A percentile compares a stretch with the other conserved stretches of the same genome.
Conservation (phyloP, 1,139 yeast species). For the Debaryomyces udenii region DNA sequence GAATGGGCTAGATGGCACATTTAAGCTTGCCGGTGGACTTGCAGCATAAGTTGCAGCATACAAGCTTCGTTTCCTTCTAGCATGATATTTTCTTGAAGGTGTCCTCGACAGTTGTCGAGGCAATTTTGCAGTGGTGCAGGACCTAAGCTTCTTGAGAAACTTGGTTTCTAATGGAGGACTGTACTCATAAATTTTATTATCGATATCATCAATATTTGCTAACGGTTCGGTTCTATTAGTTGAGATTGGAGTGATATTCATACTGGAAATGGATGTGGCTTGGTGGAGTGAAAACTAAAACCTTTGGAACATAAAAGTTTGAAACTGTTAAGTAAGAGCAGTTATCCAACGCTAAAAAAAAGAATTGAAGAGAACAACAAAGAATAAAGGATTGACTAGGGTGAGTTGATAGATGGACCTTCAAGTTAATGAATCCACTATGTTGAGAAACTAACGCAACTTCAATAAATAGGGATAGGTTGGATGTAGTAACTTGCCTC, state of each 20-base stretch:
- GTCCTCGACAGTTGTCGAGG: constrained; percentile 11
- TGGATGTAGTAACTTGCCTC: background rate
- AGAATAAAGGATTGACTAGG: constrained; percentile 29
- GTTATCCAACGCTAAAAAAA: constrained; percentile 2
- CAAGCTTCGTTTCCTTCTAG: constrained; percentile 16
- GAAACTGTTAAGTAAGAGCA: constrained; percentile 1
- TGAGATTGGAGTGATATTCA: constrained; percentile 17
- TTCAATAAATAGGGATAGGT: background rate
- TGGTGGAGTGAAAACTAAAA: background rate
- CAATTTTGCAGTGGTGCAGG: constrained; percentile 9
- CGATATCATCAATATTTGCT: constrained; percentile 22
- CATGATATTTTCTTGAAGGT: constrained; percentile 14
- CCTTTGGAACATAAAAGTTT: constrained; percentile 3
- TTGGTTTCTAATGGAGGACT: constrained; percentile 2
- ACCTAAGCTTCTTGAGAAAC: constrained; percentile 10
- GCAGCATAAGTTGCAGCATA: constrained; percentile 6
- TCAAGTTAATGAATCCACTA: constrained; percentile 15
- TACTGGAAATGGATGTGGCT: constrained; percentile 7
- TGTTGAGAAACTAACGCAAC: background rate
- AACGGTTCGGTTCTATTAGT: constrained; percentile 30
- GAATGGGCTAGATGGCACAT: constrained; percentile 7
- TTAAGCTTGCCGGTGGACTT: constrained; percentile 2
- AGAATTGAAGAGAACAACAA: constrained; percentile 8
- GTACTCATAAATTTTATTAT: constrained; percentile 28
- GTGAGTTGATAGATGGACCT: constrained; percentile 24